Evolutionary conservation across 2,329 filamentous ascomycete species (phyloP).

Genomic region (Diaporthe sp.): DNA sequence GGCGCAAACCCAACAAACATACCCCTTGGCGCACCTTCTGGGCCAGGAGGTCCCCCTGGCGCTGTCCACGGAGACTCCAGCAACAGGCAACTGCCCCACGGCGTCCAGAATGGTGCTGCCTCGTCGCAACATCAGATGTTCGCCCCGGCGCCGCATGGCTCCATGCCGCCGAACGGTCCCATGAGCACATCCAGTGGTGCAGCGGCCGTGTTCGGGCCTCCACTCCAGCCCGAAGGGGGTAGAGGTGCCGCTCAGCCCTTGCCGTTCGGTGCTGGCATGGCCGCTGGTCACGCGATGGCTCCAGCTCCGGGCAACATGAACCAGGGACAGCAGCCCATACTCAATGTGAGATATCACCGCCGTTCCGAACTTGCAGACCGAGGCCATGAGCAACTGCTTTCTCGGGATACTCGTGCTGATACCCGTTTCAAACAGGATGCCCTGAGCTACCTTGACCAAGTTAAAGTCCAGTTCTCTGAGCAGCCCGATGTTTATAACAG

Average conservation of each 20-base stretch:
- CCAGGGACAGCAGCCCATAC: conserved; percentile 87
- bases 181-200: conserved; percentile 72
- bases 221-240: conserved; percentile 72
- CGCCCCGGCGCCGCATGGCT: conserved; percentile 64
- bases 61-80: conserved; percentile 67
- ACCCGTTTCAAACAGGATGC: conserved; percentile 67
- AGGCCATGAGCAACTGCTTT: conserved; percentile 29
- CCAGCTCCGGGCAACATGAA: conserved; percentile 70
- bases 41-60: conserved; percentile 65
- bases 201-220: conserved; percentile 77
- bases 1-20: conserved; percentile 70
- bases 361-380: conserved; percentile 24
- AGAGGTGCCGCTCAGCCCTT: conserved; percentile 73
- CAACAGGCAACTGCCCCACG: conserved; percentile 66
- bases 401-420: conserved; percentile 46
- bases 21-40: conserved; percentile 66
- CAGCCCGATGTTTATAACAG: conserved; percentile 97
- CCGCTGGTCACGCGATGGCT: conserved; percentile 52
- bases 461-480: conserved; percentile 97
- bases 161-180: conserved; percentile 64
- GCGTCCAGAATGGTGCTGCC: conserved; percentile 62
- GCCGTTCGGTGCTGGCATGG: conserved; percentile 63
- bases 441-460: conserved; percentile 95
- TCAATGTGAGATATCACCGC: conserved; percentile 70
- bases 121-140: conserved; percentile 70